Evolutionary conservation across 805 yeast genomes (phyloP).

Genomic region (Dipodascus albidus): DNA sequence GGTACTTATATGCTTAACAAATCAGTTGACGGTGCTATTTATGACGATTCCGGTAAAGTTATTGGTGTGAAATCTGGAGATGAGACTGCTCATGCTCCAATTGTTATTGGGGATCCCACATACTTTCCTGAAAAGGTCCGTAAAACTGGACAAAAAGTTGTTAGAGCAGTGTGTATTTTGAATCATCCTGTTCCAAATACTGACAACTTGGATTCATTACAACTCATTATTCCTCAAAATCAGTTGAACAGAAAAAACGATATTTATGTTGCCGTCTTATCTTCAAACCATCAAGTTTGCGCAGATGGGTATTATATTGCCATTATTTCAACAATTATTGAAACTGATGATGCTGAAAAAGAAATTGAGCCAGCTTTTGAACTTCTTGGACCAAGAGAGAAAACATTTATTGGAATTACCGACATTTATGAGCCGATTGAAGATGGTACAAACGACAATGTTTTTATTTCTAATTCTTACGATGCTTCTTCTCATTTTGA

Average conservation of each 20-base stretch:
- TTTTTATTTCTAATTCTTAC: slow-evolving; percentile 77
- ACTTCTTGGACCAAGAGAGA: slow-evolving; percentile 65
- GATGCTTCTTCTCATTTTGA: slow-evolving; percentile 95
- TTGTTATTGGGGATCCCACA: slow-evolving; percentile 95
- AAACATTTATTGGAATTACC: slow-evolving; percentile 87
- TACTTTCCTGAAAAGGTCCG: slow-evolving; percentile 81
- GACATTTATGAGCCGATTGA: slow-evolving; percentile 79
- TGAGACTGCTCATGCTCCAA: slow-evolving; percentile 83
- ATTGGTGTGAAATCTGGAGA: slow-evolving; percentile 84
- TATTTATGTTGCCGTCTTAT: slow-evolving; percentile 84
- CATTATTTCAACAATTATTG: slow-evolving; percentile 86
- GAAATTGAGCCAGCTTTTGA: slow-evolving; percentile 93
- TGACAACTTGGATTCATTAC: slow-evolving; percentile 74
- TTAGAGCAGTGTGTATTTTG: slow-evolving; percentile 78
- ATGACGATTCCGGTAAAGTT: slow-evolving; percentile 59
- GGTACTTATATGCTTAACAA: slow-evolving; percentile 98
- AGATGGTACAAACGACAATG: slow-evolving; percentile 70
- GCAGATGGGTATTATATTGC: slow-evolving; percentile 86
- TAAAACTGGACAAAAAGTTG: slow-evolving; percentile 61
- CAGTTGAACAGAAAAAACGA: slow-evolving; percentile 89
- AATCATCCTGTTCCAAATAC: slow-evolving; percentile 84
- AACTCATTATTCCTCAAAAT: slow-evolving; percentile 92
- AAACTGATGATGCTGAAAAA: slow-evolving; percentile 85
- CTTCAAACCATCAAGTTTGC: slow-evolving; percentile 81
- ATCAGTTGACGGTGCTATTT: slow-evolving; percentile 81